phyloP scores from a whole-genome alignment of 257 asterid genomes.

The Verbascum thapsus region DNA sequence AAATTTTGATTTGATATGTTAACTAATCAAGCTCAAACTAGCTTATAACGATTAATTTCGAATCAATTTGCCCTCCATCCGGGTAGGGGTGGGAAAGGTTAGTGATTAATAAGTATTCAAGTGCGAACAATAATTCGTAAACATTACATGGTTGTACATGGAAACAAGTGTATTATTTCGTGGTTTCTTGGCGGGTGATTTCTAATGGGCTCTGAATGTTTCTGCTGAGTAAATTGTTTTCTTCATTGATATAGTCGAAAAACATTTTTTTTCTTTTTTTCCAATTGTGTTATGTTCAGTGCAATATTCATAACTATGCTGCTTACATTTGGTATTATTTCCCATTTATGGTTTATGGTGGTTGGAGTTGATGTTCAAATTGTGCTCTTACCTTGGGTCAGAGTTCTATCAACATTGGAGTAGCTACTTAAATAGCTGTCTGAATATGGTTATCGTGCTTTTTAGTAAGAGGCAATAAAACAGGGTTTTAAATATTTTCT shows the following conservation, averaged over 20 bases:
- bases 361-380: not conserved
- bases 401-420: too few species aligned
- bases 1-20: too few species aligned
- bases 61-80: too few species aligned
- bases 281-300: not conserved
- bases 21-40: too few species aligned
- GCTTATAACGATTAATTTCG: too few species aligned
- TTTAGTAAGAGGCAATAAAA: not conserved
- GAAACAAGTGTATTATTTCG: not conserved
- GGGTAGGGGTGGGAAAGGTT: not conserved
- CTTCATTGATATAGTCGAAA: not conserved
- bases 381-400: not conserved
- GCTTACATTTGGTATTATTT: not conserved
- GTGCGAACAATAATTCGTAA: slow-evolving; percentile 6
- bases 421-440: not conserved
- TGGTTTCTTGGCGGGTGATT: not conserved
- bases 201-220: not conserved
- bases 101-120: slow-evolving; percentile 4
- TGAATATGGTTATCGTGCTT: slow-evolving; percentile 18
- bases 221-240: not conserved
- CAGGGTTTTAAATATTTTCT: slow-evolving; percentile 20
- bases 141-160: not conserved
- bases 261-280: not conserved
- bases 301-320: slow-evolving; percentile 20
- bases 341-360: not conserved